Evolutionary conservation across 441 rosid species (phyloP).

Genomic region (Erodium moschatum): DNA sequence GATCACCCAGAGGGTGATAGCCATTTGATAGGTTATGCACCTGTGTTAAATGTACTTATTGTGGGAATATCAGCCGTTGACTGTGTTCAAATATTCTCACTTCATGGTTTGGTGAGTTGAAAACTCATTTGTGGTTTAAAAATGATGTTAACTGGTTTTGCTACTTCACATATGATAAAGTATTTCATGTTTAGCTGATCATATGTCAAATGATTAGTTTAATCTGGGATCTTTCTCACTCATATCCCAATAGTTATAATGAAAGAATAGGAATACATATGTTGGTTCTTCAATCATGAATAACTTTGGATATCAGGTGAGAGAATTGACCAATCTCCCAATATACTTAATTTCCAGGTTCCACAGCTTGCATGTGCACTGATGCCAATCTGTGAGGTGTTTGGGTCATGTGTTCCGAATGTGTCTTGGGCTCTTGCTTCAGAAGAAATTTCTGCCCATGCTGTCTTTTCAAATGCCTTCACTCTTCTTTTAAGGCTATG

Average conservation of each 20-base stretch:
- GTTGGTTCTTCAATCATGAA: not conserved
- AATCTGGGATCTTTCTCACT: not conserved
- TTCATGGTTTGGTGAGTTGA: conserved; percentile 60
- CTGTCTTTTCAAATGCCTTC: conserved; percentile 68
- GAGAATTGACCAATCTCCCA: not conserved
- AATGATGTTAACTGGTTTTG: not conserved
- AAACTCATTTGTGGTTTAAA: not conserved
- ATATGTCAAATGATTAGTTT: not conserved
- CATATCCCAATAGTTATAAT: not conserved
- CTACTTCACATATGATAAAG: not conserved
- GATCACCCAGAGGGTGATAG: conserved; percentile 36
- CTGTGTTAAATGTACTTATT: conserved; percentile 58
- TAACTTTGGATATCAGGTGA: not conserved
- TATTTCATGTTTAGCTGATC: not conserved
- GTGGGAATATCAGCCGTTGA: conserved; percentile 64
- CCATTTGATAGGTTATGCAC: conserved; percentile 55
- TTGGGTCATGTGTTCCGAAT: conserved; percentile 62
- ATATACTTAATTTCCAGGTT: conserved; percentile 31
- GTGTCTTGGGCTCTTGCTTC: conserved; percentile 54
- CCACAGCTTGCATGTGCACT: conserved; percentile 73
- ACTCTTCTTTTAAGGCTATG: conserved; percentile 71
- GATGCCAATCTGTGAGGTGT: conserved; percentile 73
- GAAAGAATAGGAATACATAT: not conserved
- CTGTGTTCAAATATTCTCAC: conserved; percentile 65
- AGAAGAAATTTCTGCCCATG: conserved; percentile 53